Base-by-base conservation (phyloP, 148 eudicot species). In the Vaccinium myrtillus region DNA sequence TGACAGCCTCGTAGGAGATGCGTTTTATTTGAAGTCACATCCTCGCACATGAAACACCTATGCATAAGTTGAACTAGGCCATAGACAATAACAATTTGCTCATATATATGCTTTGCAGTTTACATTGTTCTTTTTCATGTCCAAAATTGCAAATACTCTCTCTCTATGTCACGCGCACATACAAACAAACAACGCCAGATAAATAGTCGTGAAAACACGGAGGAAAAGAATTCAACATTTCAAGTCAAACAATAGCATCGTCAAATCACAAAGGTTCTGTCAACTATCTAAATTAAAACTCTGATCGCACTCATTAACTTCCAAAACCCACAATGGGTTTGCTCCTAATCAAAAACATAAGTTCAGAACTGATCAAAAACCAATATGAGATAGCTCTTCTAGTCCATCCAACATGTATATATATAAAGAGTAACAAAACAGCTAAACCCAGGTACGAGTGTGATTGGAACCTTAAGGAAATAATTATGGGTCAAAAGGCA, bases 41-140 rank as follows among this genome's bases (percentile, higher is more conserved):
- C 69, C 77, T 39, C 77, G 39, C 49, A 70, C 21, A 27, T 25
- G 43, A 27, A 59, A 74, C 48, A 16, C 49, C 48, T 71, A 32
- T 14, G 46, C 76, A 32, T 36, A 71, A 71, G 71, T 71, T 71
- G 76, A 71, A 7, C 46, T 15, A 71, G 15, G 76, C 8, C 14
- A 65, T n/a, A 65, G 71, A 27, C 71, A 65, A n/a, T 65, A 25
- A 65, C 30, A 65, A 71, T 71, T 71, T 32, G 48, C 76, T 70
- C 15, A 30, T 11, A 70, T 25, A 70, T 6, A 71, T 71, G 46
- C 30, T 71, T 71, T 13, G 16, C 13, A 18, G 23, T 59, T 59
- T 59, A 53, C 55, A 53, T 8, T 58, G 19, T 7, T n/a, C 71
- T 23, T n/a, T 30, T 65, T 65, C 30, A 2, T n/a, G 71, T 9